A percentile compares a stretch with the other conserved stretches of the same genome.
phyloP scores from a whole-genome alignment of 441 rosid species.

The Corymbia citriodora region DNA sequence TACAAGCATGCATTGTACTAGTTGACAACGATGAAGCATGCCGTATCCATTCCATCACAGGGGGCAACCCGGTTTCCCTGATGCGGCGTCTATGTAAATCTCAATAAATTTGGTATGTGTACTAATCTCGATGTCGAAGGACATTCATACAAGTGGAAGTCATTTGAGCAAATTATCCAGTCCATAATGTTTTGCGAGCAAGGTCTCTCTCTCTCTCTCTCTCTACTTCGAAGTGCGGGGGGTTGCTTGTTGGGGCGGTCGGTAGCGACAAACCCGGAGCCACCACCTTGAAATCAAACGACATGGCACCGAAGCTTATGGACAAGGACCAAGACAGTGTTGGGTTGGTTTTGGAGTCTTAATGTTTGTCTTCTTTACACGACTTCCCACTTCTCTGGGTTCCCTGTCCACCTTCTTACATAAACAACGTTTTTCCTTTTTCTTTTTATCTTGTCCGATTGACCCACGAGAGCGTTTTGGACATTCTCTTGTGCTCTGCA shows the following conservation, averaged over 20 bases:
- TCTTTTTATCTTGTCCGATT: neutral
- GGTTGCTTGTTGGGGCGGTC: neutral
- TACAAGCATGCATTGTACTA: neutral
- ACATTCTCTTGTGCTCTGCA: neutral
- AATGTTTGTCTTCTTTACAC: neutral
- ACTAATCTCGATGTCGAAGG: neutral
- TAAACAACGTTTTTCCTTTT: neutral
- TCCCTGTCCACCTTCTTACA: neutral
- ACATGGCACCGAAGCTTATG: conserved; percentile 7
- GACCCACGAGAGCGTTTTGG: neutral
- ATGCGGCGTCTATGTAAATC: neutral
- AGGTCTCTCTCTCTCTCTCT: neutral
- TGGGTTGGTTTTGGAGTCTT: neutral
- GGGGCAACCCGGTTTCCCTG: neutral
- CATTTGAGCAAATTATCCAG: neutral
- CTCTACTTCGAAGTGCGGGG: neutral
- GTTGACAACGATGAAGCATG: neutral
- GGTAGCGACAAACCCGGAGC: conserved; percentile 27
- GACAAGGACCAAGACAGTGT: neutral
- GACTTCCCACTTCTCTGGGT: neutral
- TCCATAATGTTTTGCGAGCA: neutral
- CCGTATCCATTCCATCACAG: neutral
- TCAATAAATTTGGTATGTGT: neutral
- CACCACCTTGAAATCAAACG: conserved; percentile 20
- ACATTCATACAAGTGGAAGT: neutral